A percentile compares a stretch with the other conserved stretches of the same genome.
Conservation (phyloP, 257 asterid genomes). For the Misopates orontium region DNA sequence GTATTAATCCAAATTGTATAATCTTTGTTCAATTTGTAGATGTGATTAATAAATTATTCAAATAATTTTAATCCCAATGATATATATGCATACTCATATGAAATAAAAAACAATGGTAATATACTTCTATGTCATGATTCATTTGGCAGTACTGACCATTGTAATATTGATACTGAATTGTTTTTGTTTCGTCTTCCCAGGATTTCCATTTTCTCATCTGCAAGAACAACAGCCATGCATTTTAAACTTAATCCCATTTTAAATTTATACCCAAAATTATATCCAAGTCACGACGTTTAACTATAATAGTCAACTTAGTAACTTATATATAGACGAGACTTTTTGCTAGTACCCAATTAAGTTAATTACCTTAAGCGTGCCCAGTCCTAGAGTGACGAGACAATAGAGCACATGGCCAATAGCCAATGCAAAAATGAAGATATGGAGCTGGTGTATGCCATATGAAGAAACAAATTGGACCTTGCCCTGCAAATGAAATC, state of each 20-base stretch:
- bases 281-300: background rate
- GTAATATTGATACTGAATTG: conserved; percentile 56
- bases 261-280: too few relatives aligned
- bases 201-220: conserved; percentile 80
- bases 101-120: too few relatives aligned
- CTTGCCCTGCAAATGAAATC: conserved; percentile 44
- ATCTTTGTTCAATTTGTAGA: too few relatives aligned
- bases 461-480: conserved; percentile 63
- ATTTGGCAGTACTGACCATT: conserved; percentile 43
- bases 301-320: background rate
- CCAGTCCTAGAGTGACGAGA: conserved; percentile 54
- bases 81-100: too few relatives aligned
- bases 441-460: conserved; percentile 78
- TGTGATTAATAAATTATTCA: too few relatives aligned
- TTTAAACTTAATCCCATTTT: too few relatives aligned
- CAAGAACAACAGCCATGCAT: background rate
- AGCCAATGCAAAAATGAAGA: conserved; percentile 69
- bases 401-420: conserved; percentile 56
- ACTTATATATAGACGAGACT: background rate
- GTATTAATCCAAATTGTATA: too few relatives aligned
- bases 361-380: conserved; percentile 54
- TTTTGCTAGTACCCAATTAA: background rate
- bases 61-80: too few relatives aligned
- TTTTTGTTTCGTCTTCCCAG: conserved; percentile 79
- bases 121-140: too few relatives aligned